Percentiles rank a stretch among this genome's conserved stretches.
These are phyloP conservation scores for Candida neerlandica DNA, from an alignment of 1,139 yeast species.

Conservation along the genomic window DNA sequence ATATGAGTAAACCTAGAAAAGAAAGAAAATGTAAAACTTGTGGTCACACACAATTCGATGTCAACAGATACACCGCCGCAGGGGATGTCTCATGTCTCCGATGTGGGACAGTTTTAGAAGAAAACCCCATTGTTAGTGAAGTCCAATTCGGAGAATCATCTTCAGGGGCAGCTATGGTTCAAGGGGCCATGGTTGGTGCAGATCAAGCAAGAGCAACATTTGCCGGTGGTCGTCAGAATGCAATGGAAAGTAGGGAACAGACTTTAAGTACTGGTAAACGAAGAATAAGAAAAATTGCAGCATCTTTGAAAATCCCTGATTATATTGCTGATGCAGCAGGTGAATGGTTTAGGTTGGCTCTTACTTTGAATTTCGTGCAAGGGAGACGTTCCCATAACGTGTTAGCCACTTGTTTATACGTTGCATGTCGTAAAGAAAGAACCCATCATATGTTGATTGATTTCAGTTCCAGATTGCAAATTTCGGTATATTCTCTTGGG, in stretches of 20 bases:
- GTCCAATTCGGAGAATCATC: conserved; percentile 92
- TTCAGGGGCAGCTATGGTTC: conserved; percentile 93
- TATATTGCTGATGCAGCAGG: conserved; percentile 84
- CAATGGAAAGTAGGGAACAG: conserved; percentile 85
- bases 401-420: conserved; percentile 89
- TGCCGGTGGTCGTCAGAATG: conserved; percentile 62
- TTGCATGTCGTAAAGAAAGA: conserved; percentile 88
- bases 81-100: conserved; percentile 75
- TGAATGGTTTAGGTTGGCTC: conserved; percentile 86
- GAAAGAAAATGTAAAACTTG: conserved; percentile 33
- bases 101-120: conserved; percentile 90
- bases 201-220: conserved; percentile 81
- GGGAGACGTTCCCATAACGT: conserved; percentile 95
- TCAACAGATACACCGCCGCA: conserved; percentile 54
- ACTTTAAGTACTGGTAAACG: conserved; percentile 81
- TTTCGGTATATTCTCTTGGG: conserved; percentile 91
- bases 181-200: conserved; percentile 89
- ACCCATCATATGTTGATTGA: conserved; percentile 96
- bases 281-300: conserved; percentile 78
- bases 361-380: conserved; percentile 86
- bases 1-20: conserved; percentile 13
- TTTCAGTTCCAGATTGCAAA: conserved; percentile 85
- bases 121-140: conserved; percentile 92
- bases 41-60: conserved; percentile 34
- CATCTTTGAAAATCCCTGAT: conserved; percentile 77